Evolutionary conservation across 345 rosid species (phyloP), one percentile per base, ranked within the genome.

Genomic region (Arabidopsis arenosa): DNA sequence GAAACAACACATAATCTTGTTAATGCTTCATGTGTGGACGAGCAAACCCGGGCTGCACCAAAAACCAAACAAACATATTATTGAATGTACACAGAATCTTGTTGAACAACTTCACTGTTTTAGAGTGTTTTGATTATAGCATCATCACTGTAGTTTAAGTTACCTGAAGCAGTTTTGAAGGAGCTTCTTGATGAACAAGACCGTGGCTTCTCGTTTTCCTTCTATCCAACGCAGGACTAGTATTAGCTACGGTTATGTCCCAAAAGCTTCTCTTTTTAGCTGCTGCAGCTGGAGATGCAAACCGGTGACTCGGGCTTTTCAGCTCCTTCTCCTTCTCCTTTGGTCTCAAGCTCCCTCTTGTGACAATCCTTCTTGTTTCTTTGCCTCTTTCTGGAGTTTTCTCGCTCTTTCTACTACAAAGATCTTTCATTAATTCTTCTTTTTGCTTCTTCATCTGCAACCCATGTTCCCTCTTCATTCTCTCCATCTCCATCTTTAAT

Each of bases 121-220:
- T 33, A 14, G n/a, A 14, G 47, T 18, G 23, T 7, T 56, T 32
- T 58, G 51, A 17, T 48, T 23, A 40, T 7, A 40, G 52, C 47
- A 51, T 13, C 48, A 57, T 3, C 26, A 23, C 26, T 9, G 21
- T 30, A 43, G 70, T 45, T 56, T 33, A 55, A 15, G 33, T 17
- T 75, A 91, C 97, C 97, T 91, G 97, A 83, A 91, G 97, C 79
- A 93, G 90, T 94, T 88, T 80, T 59, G 98, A 93, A 62, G 96
- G 98, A 55, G 85, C 80, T 68, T 90, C 90, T 66, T 84, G 89
- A 45, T 70, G 57, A 77, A 83, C 57, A 63, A 43, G 52, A n/a
- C 79, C 84, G 67, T 91, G 87, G 79, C 89, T 90, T 84, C 87
- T 90, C 21, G 89, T 90, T 85, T 89, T 91, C 70, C 98, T 88